These are phyloP conservation scores for Myxozyma melibiosi DNA, from an alignment of 805 yeast species.

Conservation along the genomic window DNA sequence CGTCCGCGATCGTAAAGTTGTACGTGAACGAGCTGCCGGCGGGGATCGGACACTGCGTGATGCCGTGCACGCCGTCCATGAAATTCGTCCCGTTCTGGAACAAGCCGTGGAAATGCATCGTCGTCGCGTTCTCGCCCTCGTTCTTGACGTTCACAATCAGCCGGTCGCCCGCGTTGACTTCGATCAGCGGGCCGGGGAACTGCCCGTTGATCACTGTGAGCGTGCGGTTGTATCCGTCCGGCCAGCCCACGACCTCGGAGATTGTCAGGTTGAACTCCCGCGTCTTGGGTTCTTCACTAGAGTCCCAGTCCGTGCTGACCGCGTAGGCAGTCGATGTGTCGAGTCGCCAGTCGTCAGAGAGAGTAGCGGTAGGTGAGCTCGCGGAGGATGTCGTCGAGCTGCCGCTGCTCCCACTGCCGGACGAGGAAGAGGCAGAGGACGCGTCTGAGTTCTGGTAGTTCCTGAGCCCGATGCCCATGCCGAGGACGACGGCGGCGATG, in stretches of 20 bases:
- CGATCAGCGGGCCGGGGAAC: constrained; percentile 83
- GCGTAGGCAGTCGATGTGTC: constrained; percentile 27
- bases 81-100: constrained; percentile 73
- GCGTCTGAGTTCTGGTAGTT: constrained; percentile 2
- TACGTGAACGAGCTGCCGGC: constrained; percentile 73
- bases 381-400: constrained; percentile 5
- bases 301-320: constrained; percentile 21
- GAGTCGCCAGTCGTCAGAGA: constrained; percentile 18
- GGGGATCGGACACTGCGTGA: constrained; percentile 87
- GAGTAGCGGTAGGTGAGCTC: background rate
- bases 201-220: constrained; percentile 66
- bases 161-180: constrained; percentile 76
- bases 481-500: constrained; percentile 25
- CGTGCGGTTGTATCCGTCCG: constrained; percentile 58
- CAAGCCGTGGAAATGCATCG: constrained; percentile 91
- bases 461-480: constrained; percentile 30
- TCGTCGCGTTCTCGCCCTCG: constrained; percentile 65
- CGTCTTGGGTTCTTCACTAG: constrained; percentile 29
- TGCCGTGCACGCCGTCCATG: constrained; percentile 89
- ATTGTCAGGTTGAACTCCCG: constrained; percentile 46
- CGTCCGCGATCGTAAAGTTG: constrained; percentile 72
- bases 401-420: no score
- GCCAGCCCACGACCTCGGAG: constrained; percentile 48
- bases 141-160: constrained; percentile 71
- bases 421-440: constrained; percentile 4